These are phyloP conservation scores for Beauveria rudraprayagi DNA, from an alignment of 2,329 filamentous ascomycete species.

Conservation along the genomic window DNA sequence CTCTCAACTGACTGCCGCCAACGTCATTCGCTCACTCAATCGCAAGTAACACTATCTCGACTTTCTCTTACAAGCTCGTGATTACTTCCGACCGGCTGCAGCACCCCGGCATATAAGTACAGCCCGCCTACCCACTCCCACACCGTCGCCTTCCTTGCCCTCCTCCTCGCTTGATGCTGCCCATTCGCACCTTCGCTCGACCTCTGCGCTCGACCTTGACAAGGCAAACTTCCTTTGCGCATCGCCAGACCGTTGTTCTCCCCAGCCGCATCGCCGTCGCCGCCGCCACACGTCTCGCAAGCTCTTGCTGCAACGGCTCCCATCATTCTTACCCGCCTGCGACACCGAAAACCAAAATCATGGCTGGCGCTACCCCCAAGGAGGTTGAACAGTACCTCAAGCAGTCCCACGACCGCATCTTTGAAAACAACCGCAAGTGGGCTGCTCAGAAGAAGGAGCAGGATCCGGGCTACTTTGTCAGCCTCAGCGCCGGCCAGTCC, in stretches of 20 bases:
- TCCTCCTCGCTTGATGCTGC: constrained; percentile 2
- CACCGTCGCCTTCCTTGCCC: background rate
- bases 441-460: constrained; percentile 47
- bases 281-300: background rate
- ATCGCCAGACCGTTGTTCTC: background rate
- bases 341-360: constrained; percentile 13
- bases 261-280: background rate
- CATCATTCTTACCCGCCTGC: background rate
- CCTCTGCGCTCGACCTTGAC: constrained; percentile 7
- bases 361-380: constrained; percentile 23
- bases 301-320: constrained; percentile 8
- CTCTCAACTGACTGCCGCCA: background rate
- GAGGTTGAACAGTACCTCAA: constrained; percentile 49
- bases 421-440: constrained; percentile 62
- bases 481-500: constrained; percentile 55
- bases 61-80: constrained; percentile 1
- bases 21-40: constrained; percentile 6
- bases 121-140: background rate
- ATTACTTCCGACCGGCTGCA: background rate
- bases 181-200: constrained; percentile 8
- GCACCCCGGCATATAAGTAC: background rate
- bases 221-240: background rate
- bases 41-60: constrained; percentile 6
- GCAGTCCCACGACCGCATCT: constrained; percentile 58
- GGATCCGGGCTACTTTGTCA: constrained; percentile 58